Percentiles rank a stretch among this genome's conserved stretches.
These are phyloP conservation scores for Kingdonia uniflora DNA, from an alignment of 164 flowering plant species.

Conservation along the genomic window DNA sequence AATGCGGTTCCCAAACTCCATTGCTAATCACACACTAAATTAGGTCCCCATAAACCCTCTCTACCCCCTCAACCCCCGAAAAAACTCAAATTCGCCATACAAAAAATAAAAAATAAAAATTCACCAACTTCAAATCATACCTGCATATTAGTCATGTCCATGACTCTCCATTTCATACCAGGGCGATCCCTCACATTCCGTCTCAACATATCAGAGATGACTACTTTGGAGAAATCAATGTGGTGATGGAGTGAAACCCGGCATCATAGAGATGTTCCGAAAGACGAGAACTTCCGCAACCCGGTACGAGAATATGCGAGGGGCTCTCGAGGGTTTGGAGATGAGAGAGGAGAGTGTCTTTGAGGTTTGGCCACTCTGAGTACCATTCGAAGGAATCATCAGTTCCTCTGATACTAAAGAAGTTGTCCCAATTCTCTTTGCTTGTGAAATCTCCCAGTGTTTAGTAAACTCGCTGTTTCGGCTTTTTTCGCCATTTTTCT, in stretches of 20 bases:
- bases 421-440: slow-evolving; percentile 92
- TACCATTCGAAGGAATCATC: slow-evolving; percentile 92
- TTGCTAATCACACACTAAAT: no score
- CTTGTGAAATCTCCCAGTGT: slow-evolving; percentile 77
- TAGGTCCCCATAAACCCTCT: no score
- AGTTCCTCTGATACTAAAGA: slow-evolving; percentile 61
- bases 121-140: slow-evolving; percentile 28
- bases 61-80: no score
- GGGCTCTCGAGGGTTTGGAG: slow-evolving; percentile 17
- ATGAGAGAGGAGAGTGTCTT: slow-evolving; percentile 34
- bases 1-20: no score
- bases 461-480: slow-evolving; percentile 20
- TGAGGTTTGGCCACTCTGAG: slow-evolving; percentile 75
- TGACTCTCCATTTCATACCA: slow-evolving; percentile 84
- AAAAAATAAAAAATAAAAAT: no score
- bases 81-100: no score
- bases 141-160: slow-evolving; percentile 95
- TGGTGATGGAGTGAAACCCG: slow-evolving; percentile 60
- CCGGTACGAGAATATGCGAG: slow-evolving; percentile 65
- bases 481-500: slow-evolving; percentile 7
- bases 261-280: slow-evolving; percentile 79
- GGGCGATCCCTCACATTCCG: slow-evolving; percentile 63
- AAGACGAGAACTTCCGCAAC: slow-evolving; percentile 81
- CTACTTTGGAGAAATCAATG: slow-evolving; percentile 87
- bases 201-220: slow-evolving; percentile 75